Percentiles rank a stretch among this genome's conserved stretches.
These are phyloP conservation scores for Filosporella fistucella DNA, from an alignment of 495 filamentous ascomycete genomes.

Conservation along the genomic window DNA sequence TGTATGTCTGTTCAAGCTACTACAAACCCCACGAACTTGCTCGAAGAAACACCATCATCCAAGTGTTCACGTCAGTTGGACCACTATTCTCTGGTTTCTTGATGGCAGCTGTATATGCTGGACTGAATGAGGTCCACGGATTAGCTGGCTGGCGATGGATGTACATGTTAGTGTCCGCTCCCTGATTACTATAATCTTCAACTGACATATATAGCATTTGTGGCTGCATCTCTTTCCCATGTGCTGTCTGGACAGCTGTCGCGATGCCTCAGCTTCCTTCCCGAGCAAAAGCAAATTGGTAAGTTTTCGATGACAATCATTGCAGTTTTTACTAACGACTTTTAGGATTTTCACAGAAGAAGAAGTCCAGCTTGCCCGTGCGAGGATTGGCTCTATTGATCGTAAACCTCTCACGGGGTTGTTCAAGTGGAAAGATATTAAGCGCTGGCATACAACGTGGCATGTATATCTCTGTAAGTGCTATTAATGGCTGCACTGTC, in stretches of 20 bases:
- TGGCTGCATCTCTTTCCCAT: conserved; percentile 10
- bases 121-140: conserved; percentile 42
- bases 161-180: conserved; percentile 37
- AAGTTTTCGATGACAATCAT: background rate
- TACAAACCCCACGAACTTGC: conserved; percentile 59
- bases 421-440: conserved; percentile 13
- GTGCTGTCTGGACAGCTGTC: conserved; percentile 7
- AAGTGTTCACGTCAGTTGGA: conserved; percentile 39
- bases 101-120: conserved; percentile 49
- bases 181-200: background rate
- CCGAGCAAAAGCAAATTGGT: conserved; percentile 10
- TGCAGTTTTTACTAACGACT: background rate
- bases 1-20: conserved; percentile 58
- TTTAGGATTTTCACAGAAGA: conserved; percentile 9
- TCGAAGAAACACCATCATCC: conserved; percentile 46
- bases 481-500: background rate
- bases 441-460: conserved; percentile 11
- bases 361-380: conserved; percentile 10
- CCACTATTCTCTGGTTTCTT: conserved; percentile 45
- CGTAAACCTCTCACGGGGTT: conserved; percentile 8
- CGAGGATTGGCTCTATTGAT: conserved; percentile 5
- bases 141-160: conserved; percentile 62
- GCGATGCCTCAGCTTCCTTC: conserved; percentile 11
- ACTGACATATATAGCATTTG: conserved; percentile 5
- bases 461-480: conserved; percentile 11